phyloP scores from a whole-genome alignment of 2,329 filamentous ascomycete genomes.

The Venturiaceae sp. region DNA sequence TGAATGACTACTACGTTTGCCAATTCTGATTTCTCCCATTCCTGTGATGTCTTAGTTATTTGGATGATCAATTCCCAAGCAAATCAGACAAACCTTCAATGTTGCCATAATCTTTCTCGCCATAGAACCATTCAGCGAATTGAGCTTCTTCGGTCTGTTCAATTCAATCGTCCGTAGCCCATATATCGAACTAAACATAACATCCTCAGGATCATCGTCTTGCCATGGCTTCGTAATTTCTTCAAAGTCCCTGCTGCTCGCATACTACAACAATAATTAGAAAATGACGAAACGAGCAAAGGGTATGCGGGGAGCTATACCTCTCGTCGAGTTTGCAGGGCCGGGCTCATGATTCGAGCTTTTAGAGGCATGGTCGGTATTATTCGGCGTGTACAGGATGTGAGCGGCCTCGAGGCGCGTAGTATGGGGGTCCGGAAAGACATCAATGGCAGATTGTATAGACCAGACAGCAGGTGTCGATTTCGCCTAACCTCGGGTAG shows the following conservation, averaged over 20 bases:
- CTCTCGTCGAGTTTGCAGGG: neutral
- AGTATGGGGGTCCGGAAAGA: constrained; percentile 32
- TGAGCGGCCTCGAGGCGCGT: constrained; percentile 29
- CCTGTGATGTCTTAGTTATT: constrained; percentile 27
- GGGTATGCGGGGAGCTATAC: neutral
- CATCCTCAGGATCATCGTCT: constrained; percentile 75
- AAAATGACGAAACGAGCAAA: neutral
- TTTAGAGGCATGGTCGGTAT: constrained; percentile 62
- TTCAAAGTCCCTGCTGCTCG: constrained; percentile 12
- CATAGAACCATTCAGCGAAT: constrained; percentile 92
- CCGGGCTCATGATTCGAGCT: constrained; percentile 55
- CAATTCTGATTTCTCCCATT: constrained; percentile 93
- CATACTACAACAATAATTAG: constrained; percentile 21
- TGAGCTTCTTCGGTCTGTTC: constrained; percentile 85
- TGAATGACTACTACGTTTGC: constrained; percentile 91
- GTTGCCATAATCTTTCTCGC: constrained; percentile 86
- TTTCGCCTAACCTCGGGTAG: constrained; percentile 28
- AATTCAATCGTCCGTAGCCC: constrained; percentile 88
- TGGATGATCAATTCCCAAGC: neutral
- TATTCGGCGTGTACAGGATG: constrained; percentile 23
- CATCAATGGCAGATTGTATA: constrained; percentile 21
- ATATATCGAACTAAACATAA: constrained; percentile 81
- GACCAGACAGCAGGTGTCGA: constrained; percentile 14
- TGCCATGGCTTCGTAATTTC: constrained; percentile 43
- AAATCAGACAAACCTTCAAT: constrained; percentile 42